These are phyloP conservation scores for Didymella exigua DNA, from an alignment of 2,329 filamentous ascomycete species.

Conservation along the genomic window DNA sequence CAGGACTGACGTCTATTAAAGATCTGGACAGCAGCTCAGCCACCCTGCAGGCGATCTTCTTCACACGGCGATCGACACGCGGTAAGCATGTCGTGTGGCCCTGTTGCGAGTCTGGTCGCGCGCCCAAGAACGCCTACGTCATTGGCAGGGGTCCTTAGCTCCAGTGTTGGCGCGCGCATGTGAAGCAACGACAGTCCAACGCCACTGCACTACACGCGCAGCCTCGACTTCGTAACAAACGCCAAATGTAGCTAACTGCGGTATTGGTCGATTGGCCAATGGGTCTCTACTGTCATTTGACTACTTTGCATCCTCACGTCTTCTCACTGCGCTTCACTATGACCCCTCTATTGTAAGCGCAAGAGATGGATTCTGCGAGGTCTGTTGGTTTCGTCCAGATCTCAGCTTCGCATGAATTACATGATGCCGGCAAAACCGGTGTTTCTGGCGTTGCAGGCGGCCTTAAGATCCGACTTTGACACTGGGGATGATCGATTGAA, in stretches of 20 bases:
- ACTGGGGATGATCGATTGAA: no score
- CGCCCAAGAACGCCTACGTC: constrained; percentile 31
- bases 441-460: no score
- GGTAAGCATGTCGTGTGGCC: constrained; percentile 32
- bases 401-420: no score
- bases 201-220: background rate
- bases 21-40: constrained; percentile 5
- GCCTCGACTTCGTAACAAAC: background rate
- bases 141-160: constrained; percentile 32
- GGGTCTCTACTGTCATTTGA: background rate
- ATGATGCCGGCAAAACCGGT: no score
- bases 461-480: no score
- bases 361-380: no score
- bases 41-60: constrained; percentile 19
- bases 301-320: no score
- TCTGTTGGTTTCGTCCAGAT: no score
- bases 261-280: background rate
- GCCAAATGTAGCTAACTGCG: background rate
- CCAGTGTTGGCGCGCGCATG: constrained; percentile 2
- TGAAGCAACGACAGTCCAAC: constrained; percentile 5
- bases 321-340: no score
- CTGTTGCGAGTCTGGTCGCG: constrained; percentile 24
- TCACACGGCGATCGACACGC: constrained; percentile 20
- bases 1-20: constrained; percentile 8
- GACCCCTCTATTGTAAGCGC: no score